These are phyloP conservation scores for Gilbertella persicaria DNA, from an alignment of 371 early-diverging fungal genomes.

Conservation along the genomic window DNA sequence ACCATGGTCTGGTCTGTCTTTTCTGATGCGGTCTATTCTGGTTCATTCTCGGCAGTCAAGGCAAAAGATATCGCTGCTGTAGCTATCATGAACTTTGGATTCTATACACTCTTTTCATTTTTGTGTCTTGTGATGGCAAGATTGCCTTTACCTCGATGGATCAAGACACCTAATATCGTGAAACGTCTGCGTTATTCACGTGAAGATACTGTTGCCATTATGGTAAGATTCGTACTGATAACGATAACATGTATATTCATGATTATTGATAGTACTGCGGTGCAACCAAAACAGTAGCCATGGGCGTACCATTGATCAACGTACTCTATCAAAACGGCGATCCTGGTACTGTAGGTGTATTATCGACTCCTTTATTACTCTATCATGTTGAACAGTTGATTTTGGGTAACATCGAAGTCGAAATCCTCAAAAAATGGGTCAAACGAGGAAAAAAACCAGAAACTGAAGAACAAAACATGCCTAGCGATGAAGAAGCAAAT, in stretches of 20 bases:
- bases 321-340: conserved; percentile 61
- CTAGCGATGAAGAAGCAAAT: conserved; percentile 22
- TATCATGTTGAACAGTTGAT: conserved; percentile 78
- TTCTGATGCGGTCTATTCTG: conserved; percentile 68
- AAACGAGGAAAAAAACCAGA: conserved; percentile 7
- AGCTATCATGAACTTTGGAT: conserved; percentile 52
- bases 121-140: conserved; percentile 43
- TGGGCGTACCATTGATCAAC: conserved; percentile 80
- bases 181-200: conserved; percentile 44
- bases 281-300: conserved; percentile 76
- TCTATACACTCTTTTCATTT: conserved; percentile 50
- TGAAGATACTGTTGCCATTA: conserved; percentile 61
- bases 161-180: conserved; percentile 24
- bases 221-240: conserved; percentile 29
- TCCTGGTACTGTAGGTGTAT: conserved; percentile 59
- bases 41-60: conserved; percentile 53
- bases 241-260: not conserved
- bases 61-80: conserved; percentile 61
- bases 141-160: conserved; percentile 43
- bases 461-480: not conserved
- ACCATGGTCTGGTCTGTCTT: conserved; percentile 77
- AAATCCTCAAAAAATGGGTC: conserved; percentile 29
- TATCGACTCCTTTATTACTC: conserved; percentile 67
- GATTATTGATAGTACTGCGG: conserved; percentile 53
- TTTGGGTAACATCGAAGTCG: conserved; percentile 38